These are phyloP conservation scores for Backusella luteola DNA, from an alignment of 192 early-diverging fungal genomes.

Conservation along the genomic window DNA sequence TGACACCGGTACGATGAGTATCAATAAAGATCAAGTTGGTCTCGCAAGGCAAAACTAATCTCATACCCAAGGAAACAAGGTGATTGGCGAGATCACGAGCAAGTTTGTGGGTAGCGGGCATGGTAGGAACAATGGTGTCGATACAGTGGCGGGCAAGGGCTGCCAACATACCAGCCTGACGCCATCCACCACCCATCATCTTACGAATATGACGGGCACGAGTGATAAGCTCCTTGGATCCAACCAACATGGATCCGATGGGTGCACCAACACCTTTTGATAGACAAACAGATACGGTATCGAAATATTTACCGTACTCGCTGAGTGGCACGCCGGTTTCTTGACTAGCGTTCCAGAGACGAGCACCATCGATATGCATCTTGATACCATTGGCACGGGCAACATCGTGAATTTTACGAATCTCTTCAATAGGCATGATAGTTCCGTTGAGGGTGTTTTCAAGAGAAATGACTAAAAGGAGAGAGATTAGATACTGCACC, in stretches of 20 bases:
- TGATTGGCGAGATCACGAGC: constrained; percentile 62
- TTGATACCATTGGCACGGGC: constrained; percentile 54
- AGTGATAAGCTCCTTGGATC: constrained; percentile 63
- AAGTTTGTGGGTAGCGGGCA: constrained; percentile 64
- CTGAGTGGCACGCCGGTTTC: constrained; percentile 67
- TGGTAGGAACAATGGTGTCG: constrained; percentile 66
- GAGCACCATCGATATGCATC: constrained; percentile 88
- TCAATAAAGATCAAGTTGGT: constrained; percentile 93
- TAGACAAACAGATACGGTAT: constrained; percentile 85
- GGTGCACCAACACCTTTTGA: constrained; percentile 94
- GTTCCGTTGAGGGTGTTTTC: constrained; percentile 91
- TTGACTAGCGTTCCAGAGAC: constrained; percentile 86
- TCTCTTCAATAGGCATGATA: constrained; percentile 78
- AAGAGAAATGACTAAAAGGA: constrained; percentile 61
- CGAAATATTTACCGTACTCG: constrained; percentile 73
- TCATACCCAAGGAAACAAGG: constrained; percentile 61
- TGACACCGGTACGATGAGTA: constrained; percentile 41
- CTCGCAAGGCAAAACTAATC: constrained; percentile 59
- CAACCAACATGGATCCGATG: constrained; percentile 84
- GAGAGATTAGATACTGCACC: neutral
- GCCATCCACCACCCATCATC: constrained; percentile 91
- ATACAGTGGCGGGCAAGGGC: constrained; percentile 76
- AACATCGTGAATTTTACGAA: constrained; percentile 60
- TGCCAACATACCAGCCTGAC: constrained; percentile 85
- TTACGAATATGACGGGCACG: constrained; percentile 86